Conservation (phyloP, 2,329 filamentous ascomycete species). For the Fusarium azukiicola region DNA sequence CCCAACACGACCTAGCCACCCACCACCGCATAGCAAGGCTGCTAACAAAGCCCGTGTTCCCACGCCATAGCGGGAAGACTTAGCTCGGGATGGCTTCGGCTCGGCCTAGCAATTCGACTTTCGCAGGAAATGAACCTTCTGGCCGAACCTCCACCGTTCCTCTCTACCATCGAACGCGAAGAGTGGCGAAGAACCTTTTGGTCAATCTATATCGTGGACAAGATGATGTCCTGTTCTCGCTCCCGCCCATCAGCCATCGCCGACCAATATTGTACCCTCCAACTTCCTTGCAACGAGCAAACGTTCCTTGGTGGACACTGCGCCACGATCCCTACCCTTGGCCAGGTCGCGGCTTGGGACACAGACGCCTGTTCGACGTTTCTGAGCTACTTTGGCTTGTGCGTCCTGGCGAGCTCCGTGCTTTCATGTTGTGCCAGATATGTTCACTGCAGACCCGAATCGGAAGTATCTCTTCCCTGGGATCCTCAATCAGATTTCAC, state of each 20-base stretch:
- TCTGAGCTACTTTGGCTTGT: background rate
- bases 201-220: constrained; percentile 64
- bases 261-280: constrained; percentile 57
- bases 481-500: background rate
- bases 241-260: constrained; percentile 59
- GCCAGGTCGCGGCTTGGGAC: background rate
- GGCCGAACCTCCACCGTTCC: constrained; percentile 50
- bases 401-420: background rate
- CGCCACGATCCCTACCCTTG: constrained; percentile 26
- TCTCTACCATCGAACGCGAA: constrained; percentile 23
- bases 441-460: background rate
- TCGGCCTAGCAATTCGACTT: constrained; percentile 57
- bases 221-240: constrained; percentile 61
- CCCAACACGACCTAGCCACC: too few relatives aligned
- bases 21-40: too few relatives aligned
- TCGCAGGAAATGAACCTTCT: constrained; percentile 60
- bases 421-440: background rate
- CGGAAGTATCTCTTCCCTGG: background rate
- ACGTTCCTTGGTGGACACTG: constrained; percentile 5
- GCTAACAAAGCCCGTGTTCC: too few relatives aligned
- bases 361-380: background rate
- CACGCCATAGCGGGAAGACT: constrained; percentile 28
- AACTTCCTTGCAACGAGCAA: constrained; percentile 53
- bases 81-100: constrained; percentile 61
- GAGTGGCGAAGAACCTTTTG: constrained; percentile 61